Percentiles rank a stretch among this genome's conserved stretches.
Conservation (phyloP, 495 filamentous ascomycete genomes). For the Aspergillus funiculosus region DNA sequence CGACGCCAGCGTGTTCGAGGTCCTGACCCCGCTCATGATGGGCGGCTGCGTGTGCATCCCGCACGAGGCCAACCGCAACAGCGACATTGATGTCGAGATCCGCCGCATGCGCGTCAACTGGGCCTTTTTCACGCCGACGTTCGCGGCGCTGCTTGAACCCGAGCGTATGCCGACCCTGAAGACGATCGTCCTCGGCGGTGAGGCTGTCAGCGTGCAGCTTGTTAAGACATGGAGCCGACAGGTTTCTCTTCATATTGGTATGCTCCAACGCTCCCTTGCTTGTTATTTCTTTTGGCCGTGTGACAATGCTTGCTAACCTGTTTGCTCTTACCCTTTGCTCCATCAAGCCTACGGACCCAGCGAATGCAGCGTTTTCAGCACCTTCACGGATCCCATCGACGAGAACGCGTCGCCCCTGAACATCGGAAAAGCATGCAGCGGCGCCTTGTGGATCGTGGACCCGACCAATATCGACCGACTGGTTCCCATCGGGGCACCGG, state of each 20-base stretch:
- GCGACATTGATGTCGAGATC: background rate
- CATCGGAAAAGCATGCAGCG: constrained; percentile 26
- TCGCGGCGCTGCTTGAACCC: background rate
- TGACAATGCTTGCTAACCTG: too few species aligned
- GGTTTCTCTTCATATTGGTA: too few species aligned
- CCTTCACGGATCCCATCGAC: constrained; percentile 14
- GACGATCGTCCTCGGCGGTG: background rate
- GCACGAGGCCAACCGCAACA: background rate
- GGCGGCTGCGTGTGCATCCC: background rate
- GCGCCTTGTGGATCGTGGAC: constrained; percentile 34
- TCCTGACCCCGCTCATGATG: background rate
- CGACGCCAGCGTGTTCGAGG: background rate
- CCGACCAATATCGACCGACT: constrained; percentile 26
- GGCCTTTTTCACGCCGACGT: background rate
- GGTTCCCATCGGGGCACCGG: constrained; percentile 35
- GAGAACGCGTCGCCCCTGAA: constrained; percentile 14
- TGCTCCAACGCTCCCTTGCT: too few species aligned
- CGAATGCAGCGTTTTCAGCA: constrained; percentile 29
- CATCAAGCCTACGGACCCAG: constrained; percentile 31
- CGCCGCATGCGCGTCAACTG: background rate
- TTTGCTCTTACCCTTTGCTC: too few species aligned
- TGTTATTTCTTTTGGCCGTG: too few species aligned
- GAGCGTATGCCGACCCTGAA: background rate
- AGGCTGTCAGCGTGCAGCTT: too few species aligned
- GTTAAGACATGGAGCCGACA: too few species aligned